These are phyloP conservation scores for Penicillium cosmopolitanum DNA, from an alignment of 495 filamentous ascomycete species.

Conservation along the genomic window DNA sequence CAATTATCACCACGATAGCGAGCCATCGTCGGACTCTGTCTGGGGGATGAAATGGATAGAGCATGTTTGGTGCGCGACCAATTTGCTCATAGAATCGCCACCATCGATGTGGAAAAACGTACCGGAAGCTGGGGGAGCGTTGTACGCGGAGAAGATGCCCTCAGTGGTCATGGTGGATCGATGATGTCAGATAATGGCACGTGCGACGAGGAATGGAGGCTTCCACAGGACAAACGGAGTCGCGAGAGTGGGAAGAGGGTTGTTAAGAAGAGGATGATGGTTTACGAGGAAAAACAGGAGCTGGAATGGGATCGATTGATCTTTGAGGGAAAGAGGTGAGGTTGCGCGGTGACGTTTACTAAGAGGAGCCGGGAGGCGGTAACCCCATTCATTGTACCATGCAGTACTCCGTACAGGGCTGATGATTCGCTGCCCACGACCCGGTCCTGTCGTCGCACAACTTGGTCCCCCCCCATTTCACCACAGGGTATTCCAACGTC, in stretches of 20 bases:
- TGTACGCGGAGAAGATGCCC: slow-evolving; percentile 14
- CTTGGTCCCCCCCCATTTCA: background rate
- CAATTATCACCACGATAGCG: background rate
- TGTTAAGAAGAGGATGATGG: slow-evolving; percentile 7
- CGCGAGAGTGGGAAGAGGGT: slow-evolving; percentile 23
- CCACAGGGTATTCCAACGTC: slow-evolving; percentile 4
- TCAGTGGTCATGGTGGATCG: slow-evolving; percentile 36
- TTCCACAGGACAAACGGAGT: slow-evolving; percentile 7
- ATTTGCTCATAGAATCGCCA: slow-evolving; percentile 1
- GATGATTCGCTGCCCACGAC: slow-evolving; percentile 26
- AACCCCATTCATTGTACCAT: slow-evolving; percentile 28
- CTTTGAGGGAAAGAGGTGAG: slow-evolving; percentile 30
- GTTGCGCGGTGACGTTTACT: slow-evolving; percentile 50
- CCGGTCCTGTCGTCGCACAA: slow-evolving; percentile 12
- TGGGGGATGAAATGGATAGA: background rate
- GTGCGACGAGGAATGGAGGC: slow-evolving; percentile 8
- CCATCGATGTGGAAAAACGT: slow-evolving; percentile 8
- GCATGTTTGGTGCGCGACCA: background rate
- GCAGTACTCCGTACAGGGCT: slow-evolving; percentile 19
- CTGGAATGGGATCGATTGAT: slow-evolving; percentile 19
- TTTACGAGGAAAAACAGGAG: slow-evolving; percentile 9
- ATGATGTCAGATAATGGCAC: slow-evolving; percentile 28
- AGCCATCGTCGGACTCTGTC: background rate
- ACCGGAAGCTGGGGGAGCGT: slow-evolving; percentile 27
- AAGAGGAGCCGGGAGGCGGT: slow-evolving; percentile 33